These are phyloP conservation scores for Pichia sp. DNA, from an alignment of 1,139 yeast species.

Conservation along the genomic window DNA sequence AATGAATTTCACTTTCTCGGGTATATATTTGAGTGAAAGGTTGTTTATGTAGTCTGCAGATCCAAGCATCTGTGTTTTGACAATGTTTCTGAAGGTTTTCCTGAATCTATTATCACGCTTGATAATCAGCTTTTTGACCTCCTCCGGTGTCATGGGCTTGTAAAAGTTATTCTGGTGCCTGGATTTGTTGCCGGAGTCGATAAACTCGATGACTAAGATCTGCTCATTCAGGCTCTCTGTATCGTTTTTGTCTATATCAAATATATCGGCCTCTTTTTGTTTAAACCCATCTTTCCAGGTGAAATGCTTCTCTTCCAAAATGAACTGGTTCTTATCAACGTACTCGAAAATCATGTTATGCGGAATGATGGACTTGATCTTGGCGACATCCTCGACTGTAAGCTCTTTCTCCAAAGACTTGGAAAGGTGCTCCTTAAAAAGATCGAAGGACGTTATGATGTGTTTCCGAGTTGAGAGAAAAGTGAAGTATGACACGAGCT, in stretches of 20 bases:
- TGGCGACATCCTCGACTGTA: constrained; percentile 53
- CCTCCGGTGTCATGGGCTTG: constrained; percentile 34
- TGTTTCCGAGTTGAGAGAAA: constrained; percentile 53
- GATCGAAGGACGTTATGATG: constrained; percentile 49
- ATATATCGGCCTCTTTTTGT: constrained; percentile 48
- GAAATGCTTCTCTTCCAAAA: constrained; percentile 44
- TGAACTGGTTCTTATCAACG: constrained; percentile 66
- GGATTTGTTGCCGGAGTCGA: constrained; percentile 39
- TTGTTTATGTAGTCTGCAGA: constrained; percentile 38
- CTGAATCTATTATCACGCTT: constrained; percentile 55
- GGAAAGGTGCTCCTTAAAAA: constrained; percentile 46
- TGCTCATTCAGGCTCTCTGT: constrained; percentile 38
- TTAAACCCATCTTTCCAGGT: constrained; percentile 42
- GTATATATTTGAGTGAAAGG: constrained; percentile 40
- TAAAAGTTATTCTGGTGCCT: constrained; percentile 6
- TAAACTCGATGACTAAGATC: constrained; percentile 68
- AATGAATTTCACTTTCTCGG: constrained; percentile 42
- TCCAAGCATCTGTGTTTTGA: constrained; percentile 30
- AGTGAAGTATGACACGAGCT: constrained; percentile 52
- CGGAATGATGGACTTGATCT: constrained; percentile 60
- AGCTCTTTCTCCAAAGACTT: constrained; percentile 39
- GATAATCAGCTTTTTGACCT: constrained; percentile 55
- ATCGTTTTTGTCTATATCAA: constrained; percentile 39
- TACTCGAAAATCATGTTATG: constrained; percentile 66
- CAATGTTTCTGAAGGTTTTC: constrained; percentile 39